Percentiles rank a stretch among this genome's conserved stretches.
Conservation (phyloP, 345 rosid genomes). For the Sonneratia caseolaris region DNA sequence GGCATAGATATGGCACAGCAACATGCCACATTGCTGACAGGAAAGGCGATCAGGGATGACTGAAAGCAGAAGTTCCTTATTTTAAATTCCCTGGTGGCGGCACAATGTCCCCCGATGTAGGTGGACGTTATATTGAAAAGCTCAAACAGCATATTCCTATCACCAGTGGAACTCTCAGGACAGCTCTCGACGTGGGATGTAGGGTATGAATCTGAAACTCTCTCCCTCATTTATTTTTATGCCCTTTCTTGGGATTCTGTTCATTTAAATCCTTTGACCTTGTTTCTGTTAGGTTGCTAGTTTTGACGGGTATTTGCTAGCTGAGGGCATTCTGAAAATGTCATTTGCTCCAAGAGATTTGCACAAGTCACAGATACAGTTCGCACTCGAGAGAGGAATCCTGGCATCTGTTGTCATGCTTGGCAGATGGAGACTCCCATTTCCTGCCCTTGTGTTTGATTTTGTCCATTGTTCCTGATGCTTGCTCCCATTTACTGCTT, state of each 20-base stretch:
- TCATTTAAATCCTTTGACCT: constrained; percentile 1
- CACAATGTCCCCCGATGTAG: constrained; percentile 93
- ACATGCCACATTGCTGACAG: constrained; percentile 94
- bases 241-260: neutral
- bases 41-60: constrained; percentile 99
- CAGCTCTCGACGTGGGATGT: constrained; percentile 98
- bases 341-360: constrained; percentile 98
- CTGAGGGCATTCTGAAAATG: constrained; percentile 60
- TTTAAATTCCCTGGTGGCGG: constrained; percentile 92
- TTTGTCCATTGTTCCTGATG: constrained; percentile 86
- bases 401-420: constrained; percentile 98
- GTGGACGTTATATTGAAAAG: constrained; percentile 72
- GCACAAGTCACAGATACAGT: constrained; percentile 86
- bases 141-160: constrained; percentile 83
- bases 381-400: constrained; percentile 89
- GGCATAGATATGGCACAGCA: constrained; percentile 82
- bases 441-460: constrained; percentile 86
- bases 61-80: constrained; percentile 76
- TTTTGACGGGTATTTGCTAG: constrained; percentile 73
- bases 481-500: constrained; percentile 86
- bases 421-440: constrained; percentile 93
- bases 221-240: neutral
- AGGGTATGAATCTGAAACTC: constrained; percentile 44
- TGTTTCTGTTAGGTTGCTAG: constrained; percentile 66
- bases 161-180: constrained; percentile 60